A percentile compares a stretch with the other conserved stretches of the same genome.
These are phyloP conservation scores for Penicillium sp. DNA, from an alignment of 2,329 filamentous ascomycete genomes.

Conservation along the genomic window DNA sequence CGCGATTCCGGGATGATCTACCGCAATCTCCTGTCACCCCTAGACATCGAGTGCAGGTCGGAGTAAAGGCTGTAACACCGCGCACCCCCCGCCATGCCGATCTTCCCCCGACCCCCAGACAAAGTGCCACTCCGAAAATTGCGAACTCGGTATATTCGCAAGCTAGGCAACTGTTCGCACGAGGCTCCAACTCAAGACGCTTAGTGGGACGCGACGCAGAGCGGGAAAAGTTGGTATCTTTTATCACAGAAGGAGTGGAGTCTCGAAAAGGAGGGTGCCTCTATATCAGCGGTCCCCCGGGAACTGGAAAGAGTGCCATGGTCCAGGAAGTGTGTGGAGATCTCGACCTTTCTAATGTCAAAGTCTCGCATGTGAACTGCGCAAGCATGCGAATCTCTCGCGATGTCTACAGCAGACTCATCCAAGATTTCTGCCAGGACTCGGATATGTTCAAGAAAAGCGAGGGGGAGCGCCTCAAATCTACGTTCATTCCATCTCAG, in stretches of 20 bases:
- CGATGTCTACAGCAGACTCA: conserved; percentile 77
- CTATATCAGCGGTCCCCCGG: conserved; percentile 92
- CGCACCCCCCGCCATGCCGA: conserved; percentile 58
- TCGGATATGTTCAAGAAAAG: conserved; percentile 63
- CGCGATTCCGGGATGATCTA: conserved; percentile 71
- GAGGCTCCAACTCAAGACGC: conserved; percentile 70
- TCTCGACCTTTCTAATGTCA: conserved; percentile 55
- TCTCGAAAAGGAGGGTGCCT: conserved; percentile 71
- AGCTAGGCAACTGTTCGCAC: conserved; percentile 81
- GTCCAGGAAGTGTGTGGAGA: conserved; percentile 73
- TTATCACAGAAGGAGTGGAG: conserved; percentile 64
- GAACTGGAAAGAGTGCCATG: conserved; percentile 95
- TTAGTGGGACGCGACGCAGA: conserved; percentile 75
- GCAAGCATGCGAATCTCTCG: conserved; percentile 90
- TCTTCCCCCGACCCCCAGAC: conserved; percentile 47
- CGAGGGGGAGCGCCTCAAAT: conserved; percentile 65
- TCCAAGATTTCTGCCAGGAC: conserved; percentile 66
- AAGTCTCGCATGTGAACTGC: conserved; percentile 84
- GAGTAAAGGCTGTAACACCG: conserved; percentile 71
- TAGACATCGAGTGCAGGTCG: conserved; percentile 75
- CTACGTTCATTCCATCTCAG: conserved; percentile 66
- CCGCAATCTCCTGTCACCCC: conserved; percentile 72
- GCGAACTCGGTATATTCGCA: conserved; percentile 78
- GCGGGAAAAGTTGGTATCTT: conserved; percentile 63
- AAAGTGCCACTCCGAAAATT: conserved; percentile 64